Conservation (phyloP, 805 yeast species). For the Saturnispora mendoncae region DNA sequence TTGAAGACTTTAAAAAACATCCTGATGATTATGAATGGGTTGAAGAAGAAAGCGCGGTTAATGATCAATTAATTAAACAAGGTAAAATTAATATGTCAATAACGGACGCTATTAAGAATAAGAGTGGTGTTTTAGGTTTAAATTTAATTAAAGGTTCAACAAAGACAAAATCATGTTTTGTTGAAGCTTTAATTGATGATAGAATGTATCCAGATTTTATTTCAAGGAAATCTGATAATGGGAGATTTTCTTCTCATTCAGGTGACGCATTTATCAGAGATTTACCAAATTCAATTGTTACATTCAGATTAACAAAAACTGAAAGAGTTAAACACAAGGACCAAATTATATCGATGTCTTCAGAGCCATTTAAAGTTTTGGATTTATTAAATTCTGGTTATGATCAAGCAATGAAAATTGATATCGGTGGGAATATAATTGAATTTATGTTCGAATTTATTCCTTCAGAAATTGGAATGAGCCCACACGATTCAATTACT, state of each 20-base stretch:
- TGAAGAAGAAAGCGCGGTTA: slow-evolving; percentile 29
- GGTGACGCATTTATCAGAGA: slow-evolving; percentile 65
- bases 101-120: slow-evolving; percentile 43
- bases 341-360: slow-evolving; percentile 47
- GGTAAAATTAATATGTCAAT: slow-evolving; percentile 40
- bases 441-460: slow-evolving; percentile 47
- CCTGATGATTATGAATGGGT: slow-evolving; percentile 64
- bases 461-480: slow-evolving; percentile 45
- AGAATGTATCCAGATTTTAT: slow-evolving; percentile 48
- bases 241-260: slow-evolving; percentile 35
- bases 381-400: slow-evolving; percentile 47
- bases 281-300: slow-evolving; percentile 47
- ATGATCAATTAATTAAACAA: slow-evolving; percentile 27
- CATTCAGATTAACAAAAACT: slow-evolving; percentile 49
- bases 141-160: slow-evolving; percentile 44
- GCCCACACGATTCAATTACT: slow-evolving; percentile 41
- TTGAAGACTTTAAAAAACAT: slow-evolving; percentile 42
- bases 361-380: slow-evolving; percentile 39
- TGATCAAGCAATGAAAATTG: slow-evolving; percentile 37
- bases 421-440: slow-evolving; percentile 32
- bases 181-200: slow-evolving; percentile 62
- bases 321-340: slow-evolving; percentile 37
- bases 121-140: slow-evolving; percentile 56
- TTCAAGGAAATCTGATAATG: slow-evolving; percentile 41
- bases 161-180: slow-evolving; percentile 36